Evolutionary conservation across 208 protist species (phyloP), one percentile per base, ranked within the genome.

Genomic region (Wallacemonas rigidus): DNA sequence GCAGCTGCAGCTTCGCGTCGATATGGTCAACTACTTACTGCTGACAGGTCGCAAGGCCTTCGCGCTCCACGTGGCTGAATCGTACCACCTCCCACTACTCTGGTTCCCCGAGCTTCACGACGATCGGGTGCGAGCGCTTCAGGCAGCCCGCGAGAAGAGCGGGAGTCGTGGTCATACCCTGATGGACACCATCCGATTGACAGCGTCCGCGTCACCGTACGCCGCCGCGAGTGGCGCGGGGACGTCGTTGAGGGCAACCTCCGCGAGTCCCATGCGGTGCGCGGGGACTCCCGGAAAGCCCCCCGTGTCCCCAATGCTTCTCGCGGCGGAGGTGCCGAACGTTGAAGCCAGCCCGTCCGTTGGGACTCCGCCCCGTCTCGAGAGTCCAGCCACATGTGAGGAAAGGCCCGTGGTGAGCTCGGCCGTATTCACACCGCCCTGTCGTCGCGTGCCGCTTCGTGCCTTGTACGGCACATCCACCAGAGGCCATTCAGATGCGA

Each of bases 21-120:
- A 96, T 47, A 87, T 96, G 70, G 80, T 96, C 1, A 74, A 90
- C 40, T 96, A 96, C 74, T 78, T 96, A 36, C 81, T 96, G 48
- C 69, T 75, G 8, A 96, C 91, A n/a, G 73, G 83, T 11, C 85
- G 88, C 11, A 55, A 74, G 41, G 69, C 61, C 44, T 75, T 92
- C 15, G 91, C 91, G 14, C 61, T 67, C 54, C 85, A 91, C 70
- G 85, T 93, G 17, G 76, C 79, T 2, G 71, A 83, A 3, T 64
- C 72, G 47, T 96, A 96, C 80, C 73, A 72, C 8, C 76, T 96
- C 17, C 87, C 91, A 1, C 67, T 87, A 15, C 75, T 87, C 74
- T 91, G 84, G 85, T 96, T 96, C 68, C 88, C 91, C 36, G 77
- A 61, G n/a, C 76, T 95, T 1, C 45, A 35, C n/a, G 55, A 44